Base-by-base conservation (phyloP, 1,284 basidiomycete genomes). In the Ustilago curta region DNA sequence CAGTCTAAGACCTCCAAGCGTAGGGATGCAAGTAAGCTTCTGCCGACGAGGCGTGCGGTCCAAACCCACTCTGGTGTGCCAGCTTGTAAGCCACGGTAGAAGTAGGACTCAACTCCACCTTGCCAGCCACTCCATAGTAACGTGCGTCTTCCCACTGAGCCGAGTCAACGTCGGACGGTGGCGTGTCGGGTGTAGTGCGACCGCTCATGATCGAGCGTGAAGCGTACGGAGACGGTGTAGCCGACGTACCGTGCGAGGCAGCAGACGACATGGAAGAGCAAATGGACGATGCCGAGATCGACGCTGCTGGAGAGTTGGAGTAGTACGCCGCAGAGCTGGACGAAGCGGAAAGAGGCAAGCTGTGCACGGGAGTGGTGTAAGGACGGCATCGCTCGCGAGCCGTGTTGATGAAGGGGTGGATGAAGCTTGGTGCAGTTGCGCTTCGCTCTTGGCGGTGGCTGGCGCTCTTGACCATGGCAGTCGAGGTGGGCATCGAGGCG, bases 131-230 rank as follows among this genome's bases (percentile, higher is more conserved):
- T 23, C 58, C 61, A 40, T 77, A 78, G 52, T 50, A 70, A 45
- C 68, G 51, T 14, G 75, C 68, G 2, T 74, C 65, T 27, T 71
- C 70, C 55, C 66, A 76, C 50, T 66, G 64, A 16, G 58, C 39
- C 43, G 53, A 35, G 44, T 68, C 66, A 8, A 83, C 29, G 44
- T 84, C 83, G 23, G 77, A 79, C 7, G 76, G 54, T 1, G 82
- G 80, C 6, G 82, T 83, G 44, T 82, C 74, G 11, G 83, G 82
- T 8, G 83, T 81, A n/a, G 75, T 77, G 43, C 76, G 70, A 52
- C 82, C 82, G 56, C 63, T 67, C 60, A 78, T 60, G 68, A 54
- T 52, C 31, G 60, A 71, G 18, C 70, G 53, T 32, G 67, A 78
- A 2, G 74, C 75, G 53, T 64, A 76, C 12, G 78, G 75, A 40